Conservation (phyloP, 176 grass and related monocot species). For the Cymbopogon citratus region DNA sequence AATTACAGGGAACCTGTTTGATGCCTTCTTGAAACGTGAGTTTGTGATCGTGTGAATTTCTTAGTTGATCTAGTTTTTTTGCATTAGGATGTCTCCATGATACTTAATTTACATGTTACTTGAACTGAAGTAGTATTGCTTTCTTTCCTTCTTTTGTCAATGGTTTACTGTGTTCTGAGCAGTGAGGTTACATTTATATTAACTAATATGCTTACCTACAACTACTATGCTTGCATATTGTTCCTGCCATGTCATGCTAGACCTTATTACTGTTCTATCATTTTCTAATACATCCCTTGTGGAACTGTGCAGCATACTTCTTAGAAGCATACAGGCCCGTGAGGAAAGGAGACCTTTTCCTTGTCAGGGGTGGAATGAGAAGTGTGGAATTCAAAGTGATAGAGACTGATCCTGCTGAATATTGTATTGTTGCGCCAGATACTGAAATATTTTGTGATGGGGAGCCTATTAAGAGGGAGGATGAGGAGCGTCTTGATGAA, state of each 20-base stretch:
- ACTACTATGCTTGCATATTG: background rate
- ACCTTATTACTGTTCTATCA: background rate
- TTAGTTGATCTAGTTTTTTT: background rate
- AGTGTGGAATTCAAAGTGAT: constrained; percentile 85
- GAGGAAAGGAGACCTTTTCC: constrained; percentile 81
- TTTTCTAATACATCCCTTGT: background rate
- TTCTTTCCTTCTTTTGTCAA: background rate
- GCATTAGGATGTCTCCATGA: background rate
- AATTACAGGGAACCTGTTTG: constrained; percentile 61
- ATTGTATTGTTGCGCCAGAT: constrained; percentile 78
- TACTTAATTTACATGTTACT: background rate
- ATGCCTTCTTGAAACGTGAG: constrained; percentile 73
- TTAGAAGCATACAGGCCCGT: constrained; percentile 66
- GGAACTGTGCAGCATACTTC: constrained; percentile 69
- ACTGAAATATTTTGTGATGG: constrained; percentile 84
- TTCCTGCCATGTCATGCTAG: background rate
- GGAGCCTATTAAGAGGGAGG: constrained; percentile 75
- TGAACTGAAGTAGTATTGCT: background rate
- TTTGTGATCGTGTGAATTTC: background rate
- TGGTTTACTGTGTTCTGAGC: background rate
- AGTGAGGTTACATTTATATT: background rate
- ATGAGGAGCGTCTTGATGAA: constrained; percentile 79
- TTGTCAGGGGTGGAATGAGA: constrained; percentile 77
- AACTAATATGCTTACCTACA: too few relatives aligned
- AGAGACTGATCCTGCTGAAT: constrained; percentile 66